Evolutionary conservation across 208 protist species (phyloP).

Genomic region (Wallacemonas rigidus): DNA sequence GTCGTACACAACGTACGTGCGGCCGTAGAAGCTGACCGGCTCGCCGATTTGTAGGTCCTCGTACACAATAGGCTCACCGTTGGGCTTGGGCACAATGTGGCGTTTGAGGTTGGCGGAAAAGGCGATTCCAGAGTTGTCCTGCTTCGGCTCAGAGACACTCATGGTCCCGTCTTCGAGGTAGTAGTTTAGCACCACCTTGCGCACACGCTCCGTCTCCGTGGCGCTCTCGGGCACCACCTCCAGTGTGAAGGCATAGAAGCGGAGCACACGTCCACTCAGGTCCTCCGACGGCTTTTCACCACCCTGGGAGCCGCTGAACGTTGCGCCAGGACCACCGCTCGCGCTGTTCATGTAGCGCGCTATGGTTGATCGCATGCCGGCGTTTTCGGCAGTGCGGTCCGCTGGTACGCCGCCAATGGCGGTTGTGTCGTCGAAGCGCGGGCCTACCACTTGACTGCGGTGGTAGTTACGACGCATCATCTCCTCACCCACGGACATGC

Average conservation of each 20-base stretch:
- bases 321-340: slow-evolving; percentile 10
- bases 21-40: slow-evolving; percentile 92
- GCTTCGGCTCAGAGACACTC: slow-evolving; percentile 90
- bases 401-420: slow-evolving; percentile 53
- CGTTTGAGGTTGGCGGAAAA: slow-evolving; percentile 93
- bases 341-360: slow-evolving; percentile 21
- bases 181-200: slow-evolving; percentile 90
- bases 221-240: slow-evolving; percentile 95
- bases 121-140: slow-evolving; percentile 95
- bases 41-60: slow-evolving; percentile 88
- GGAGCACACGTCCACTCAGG: slow-evolving; percentile 80
- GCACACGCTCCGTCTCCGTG: slow-evolving; percentile 90
- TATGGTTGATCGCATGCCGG: slow-evolving; percentile 28
- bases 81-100: slow-evolving; percentile 81
- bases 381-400: slow-evolving; percentile 45
- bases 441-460: slow-evolving; percentile 64
- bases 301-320: slow-evolving; percentile 3
- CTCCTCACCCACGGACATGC: slow-evolving; percentile 85
- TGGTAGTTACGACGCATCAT: slow-evolving; percentile 92
- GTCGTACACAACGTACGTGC: slow-evolving; percentile 93
- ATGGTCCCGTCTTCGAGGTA: slow-evolving; percentile 97
- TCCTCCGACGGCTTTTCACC: slow-evolving; percentile 29
- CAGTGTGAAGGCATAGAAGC: slow-evolving; percentile 96
- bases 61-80: slow-evolving; percentile 78
- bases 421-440: slow-evolving; percentile 42